A percentile compares a stretch with the other conserved stretches of the same genome.
Conservation (phyloP, 495 filamentous ascomycete genomes). For the Parmelia sp. region DNA sequence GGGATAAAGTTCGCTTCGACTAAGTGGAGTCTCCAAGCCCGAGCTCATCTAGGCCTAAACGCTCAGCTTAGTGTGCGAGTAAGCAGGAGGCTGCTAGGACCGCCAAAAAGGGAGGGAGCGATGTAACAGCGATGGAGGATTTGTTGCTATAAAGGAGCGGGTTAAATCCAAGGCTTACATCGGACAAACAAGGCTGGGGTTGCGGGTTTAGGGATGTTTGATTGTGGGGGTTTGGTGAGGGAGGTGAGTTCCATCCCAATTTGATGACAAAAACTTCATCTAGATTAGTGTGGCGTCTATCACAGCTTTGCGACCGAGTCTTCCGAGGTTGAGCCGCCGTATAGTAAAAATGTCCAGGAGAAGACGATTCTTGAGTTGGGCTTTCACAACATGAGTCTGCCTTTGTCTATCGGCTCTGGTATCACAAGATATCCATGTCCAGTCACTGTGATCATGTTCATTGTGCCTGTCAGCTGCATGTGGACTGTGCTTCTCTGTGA, state of each 20-base stretch:
- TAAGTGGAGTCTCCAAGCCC: neutral
- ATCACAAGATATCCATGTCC: neutral
- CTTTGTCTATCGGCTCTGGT: neutral
- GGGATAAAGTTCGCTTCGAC: neutral
- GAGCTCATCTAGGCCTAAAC: neutral
- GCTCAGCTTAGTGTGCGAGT: neutral
- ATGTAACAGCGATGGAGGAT: neutral
- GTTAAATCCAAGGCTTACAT: neutral
- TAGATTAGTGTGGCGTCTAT: neutral
- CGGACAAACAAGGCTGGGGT: neutral
- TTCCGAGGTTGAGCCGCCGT: neutral
- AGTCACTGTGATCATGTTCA: slow-evolving; percentile 2
- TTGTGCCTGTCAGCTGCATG: neutral
- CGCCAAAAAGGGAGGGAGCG: neutral
- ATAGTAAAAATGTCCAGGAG: neutral
- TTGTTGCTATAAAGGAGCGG: neutral
- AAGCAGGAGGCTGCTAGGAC: neutral
- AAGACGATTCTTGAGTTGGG: neutral
- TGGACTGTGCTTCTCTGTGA: neutral
- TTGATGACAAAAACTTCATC: neutral
- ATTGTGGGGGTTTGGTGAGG: neutral
- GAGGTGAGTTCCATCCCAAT: neutral
- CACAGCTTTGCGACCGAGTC: neutral
- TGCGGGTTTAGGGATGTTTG: neutral
- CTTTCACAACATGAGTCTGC: neutral